Base-by-base conservation (phyloP, 73 alveolate genomes). In the Paraurostyla sp. region DNA sequence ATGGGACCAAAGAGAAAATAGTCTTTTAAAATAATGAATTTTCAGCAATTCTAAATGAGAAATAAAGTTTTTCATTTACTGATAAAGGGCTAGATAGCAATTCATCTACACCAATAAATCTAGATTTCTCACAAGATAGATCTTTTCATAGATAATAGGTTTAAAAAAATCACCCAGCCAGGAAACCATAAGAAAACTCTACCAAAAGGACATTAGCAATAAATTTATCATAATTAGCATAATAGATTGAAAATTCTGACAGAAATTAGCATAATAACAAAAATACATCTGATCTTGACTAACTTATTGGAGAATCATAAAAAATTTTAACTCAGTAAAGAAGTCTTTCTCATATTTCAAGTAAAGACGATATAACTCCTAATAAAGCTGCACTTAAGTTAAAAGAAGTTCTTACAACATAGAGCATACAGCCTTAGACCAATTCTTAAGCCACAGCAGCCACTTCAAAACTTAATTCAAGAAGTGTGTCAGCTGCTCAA, bases 51-150 rank as follows among this genome's bases (percentile, higher is more conserved):
- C 41, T 38, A n/a, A n/a, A n/a, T 65, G 82, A 65, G 13, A 65
- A 58, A 38, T 38, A 65, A 18, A 65, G 82, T 38, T 65, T 65
- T 38, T 65, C 35, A 18, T 33, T 65, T 7, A 65, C 60, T 38
- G 82, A 65, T 15, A 65, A 65, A 38, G 82, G 60, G 9, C 16
- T 40, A 15, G 82, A 65, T 0, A 65, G 82, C 58, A 38, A 65
- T 30, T 18, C 32, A 15, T 11, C 60, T 65, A 35, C 82, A 11
- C 82, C 82, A 36, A 65, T 38, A 15, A 65, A 65, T 58, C 18
- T 38, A 18, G 78, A 60, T 27, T 9, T 60, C 32, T 29, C 25
- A 60, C 25, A 9, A 9, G 25, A 60, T 27, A 60, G 32, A 11
- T 18, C 3, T 60, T 33, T 6, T 4, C 22, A 18, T 60, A 33